A percentile compares a stretch with the other conserved stretches of the same genome.
Evolutionary conservation across 2,329 filamentous ascomycete species (phyloP).

Genomic region (Plectosphaerella plurivora): DNA sequence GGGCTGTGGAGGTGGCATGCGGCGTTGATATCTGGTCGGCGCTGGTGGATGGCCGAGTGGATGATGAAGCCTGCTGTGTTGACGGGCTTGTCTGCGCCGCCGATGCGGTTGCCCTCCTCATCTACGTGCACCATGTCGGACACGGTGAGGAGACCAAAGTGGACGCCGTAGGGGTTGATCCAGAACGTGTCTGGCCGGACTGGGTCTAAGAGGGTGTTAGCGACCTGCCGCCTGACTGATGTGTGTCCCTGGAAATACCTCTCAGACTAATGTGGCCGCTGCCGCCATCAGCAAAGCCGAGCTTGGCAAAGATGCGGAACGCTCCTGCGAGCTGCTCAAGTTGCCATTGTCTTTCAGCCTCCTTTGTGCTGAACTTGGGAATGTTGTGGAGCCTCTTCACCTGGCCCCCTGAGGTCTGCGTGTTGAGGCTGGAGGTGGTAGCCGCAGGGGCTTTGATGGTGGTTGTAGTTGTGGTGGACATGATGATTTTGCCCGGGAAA

Average conservation of each 20-base stretch:
- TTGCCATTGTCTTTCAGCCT: conserved; percentile 26
- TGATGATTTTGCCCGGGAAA: conserved; percentile 5
- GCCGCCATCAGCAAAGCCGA: conserved; percentile 40
- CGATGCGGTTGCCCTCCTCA: conserved; percentile 37
- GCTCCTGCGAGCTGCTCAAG: conserved; percentile 38
- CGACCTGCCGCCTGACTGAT: too few species aligned
- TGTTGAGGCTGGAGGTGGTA: background rate
- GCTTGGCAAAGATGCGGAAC: conserved; percentile 41
- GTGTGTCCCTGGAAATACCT: background rate
- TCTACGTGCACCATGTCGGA: conserved; percentile 65
- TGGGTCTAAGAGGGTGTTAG: background rate
- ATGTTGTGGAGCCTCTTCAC: conserved; percentile 11
- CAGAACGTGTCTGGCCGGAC: conserved; percentile 27
- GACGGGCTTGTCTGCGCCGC: background rate
- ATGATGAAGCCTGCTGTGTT: background rate
- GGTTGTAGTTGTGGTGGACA: conserved; percentile 6
- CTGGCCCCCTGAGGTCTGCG: conserved; percentile 2
- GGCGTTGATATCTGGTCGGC: conserved; percentile 58
- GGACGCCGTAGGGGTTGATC: conserved; percentile 56
- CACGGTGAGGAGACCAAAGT: conserved; percentile 62
- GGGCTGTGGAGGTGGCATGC: conserved; percentile 63
- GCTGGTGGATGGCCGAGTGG: conserved; percentile 46
- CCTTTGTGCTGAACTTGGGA: conserved; percentile 7
- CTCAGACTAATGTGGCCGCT: conserved; percentile 41
- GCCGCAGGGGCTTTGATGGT: background rate